A percentile compares a stretch with the other conserved stretches of the same genome.
Conservation (phyloP, 768 basidiomycete species). For the Tephrocybe sp. region DNA sequence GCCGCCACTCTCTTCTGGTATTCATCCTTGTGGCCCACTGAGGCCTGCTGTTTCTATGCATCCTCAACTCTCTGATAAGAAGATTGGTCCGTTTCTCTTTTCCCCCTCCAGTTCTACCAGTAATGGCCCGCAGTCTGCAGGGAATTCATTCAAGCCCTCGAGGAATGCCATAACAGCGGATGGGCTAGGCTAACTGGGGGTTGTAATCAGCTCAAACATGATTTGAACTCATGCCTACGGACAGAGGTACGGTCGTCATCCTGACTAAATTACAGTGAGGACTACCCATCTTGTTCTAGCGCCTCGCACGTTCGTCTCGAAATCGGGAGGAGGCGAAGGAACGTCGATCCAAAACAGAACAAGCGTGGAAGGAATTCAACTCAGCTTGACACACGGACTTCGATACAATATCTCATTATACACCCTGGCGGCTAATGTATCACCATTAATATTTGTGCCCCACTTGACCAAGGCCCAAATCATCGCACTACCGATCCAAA, state of each 20-base stretch:
- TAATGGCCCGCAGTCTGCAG: slow-evolving; percentile 52
- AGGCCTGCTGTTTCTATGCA: slow-evolving; percentile 50
- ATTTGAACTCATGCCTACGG: slow-evolving; percentile 69
- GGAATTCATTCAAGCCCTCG: slow-evolving; percentile 77
- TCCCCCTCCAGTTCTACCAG: neutral
- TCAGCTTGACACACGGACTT: slow-evolving; percentile 20
- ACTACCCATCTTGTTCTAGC: slow-evolving; percentile 34
- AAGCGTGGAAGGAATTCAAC: slow-evolving; percentile 63
- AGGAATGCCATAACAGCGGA: slow-evolving; percentile 61
- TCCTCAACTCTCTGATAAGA: slow-evolving; percentile 70
- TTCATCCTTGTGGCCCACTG: too few relatives aligned
- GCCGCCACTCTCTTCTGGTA: too few relatives aligned
- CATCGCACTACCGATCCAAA: neutral
- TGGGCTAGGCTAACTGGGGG: slow-evolving; percentile 70
- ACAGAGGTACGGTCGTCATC: slow-evolving; percentile 53
- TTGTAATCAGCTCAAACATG: slow-evolving; percentile 69
- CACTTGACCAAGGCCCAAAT: neutral
- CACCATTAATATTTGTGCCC: slow-evolving; percentile 1
- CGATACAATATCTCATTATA: neutral
- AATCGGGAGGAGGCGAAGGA: slow-evolving; percentile 66
- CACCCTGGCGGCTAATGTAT: neutral
- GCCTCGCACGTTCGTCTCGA: slow-evolving; percentile 52
- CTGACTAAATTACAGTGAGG: neutral
- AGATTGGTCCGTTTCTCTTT: slow-evolving; percentile 41
- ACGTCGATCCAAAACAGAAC: slow-evolving; percentile 53